phyloP scores from a whole-genome alignment of 2,329 filamentous ascomycete genomes.

The Curvularia sp. region DNA sequence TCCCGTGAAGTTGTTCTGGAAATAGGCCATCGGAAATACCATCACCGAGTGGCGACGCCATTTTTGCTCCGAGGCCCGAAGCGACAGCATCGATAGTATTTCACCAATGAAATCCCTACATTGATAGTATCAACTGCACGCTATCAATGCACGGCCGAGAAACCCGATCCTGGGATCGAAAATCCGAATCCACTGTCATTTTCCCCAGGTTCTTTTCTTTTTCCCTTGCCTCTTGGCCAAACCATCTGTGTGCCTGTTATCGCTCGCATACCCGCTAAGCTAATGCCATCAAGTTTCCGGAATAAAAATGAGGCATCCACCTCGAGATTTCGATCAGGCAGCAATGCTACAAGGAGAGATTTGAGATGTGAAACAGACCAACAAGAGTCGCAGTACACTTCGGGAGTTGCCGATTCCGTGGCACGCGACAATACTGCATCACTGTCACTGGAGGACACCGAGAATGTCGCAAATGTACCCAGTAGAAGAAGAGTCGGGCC shows the following conservation, averaged over 20 bases:
- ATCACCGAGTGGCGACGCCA: constrained; percentile 11
- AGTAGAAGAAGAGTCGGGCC: neutral
- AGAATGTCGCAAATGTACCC: constrained; percentile 2
- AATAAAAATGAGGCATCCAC: neutral
- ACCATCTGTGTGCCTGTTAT: neutral
- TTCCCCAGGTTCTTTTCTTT: neutral
- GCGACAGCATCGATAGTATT: constrained; percentile 6
- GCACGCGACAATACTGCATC: neutral
- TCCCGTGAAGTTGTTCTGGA: neutral
- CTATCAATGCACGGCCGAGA: constrained; percentile 2
- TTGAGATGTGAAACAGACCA: neutral
- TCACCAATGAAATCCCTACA: constrained; percentile 5
- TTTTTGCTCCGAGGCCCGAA: constrained; percentile 9
- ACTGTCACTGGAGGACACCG: neutral
- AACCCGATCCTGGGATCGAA: neutral
- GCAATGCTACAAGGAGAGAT: neutral
- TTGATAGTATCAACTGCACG: neutral
- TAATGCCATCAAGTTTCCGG: constrained; percentile 1
- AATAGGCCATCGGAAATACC: neutral
- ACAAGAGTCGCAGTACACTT: neutral
- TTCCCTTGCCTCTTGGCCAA: neutral
- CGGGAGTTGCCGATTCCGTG: neutral
- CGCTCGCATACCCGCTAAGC: neutral
- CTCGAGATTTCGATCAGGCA: neutral
- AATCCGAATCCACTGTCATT: neutral